phyloP scores from a whole-genome alignment of 2,329 filamentous ascomycete species.

The Colletotrichum siamense region DNA sequence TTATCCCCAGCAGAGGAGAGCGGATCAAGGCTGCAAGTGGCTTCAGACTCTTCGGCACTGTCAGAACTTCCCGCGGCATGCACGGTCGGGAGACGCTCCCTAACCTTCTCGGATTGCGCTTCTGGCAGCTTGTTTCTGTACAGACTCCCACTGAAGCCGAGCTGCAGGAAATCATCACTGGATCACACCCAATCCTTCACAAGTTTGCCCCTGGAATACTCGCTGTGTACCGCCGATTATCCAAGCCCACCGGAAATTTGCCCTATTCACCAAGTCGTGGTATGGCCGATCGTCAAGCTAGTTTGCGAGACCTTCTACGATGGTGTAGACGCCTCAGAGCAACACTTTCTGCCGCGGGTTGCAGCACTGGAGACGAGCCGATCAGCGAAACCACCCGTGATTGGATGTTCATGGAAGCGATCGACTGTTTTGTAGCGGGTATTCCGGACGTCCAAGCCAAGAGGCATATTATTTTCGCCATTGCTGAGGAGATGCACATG shows the following conservation, averaged over 20 bases:
- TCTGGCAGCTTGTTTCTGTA: conserved; percentile 84
- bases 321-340: conserved; percentile 82
- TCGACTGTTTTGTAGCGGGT: conserved; percentile 90
- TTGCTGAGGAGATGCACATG: conserved; percentile 88
- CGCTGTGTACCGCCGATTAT: conserved; percentile 61
- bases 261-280: conserved; percentile 49
- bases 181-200: conserved; percentile 72
- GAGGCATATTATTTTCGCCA: conserved; percentile 65
- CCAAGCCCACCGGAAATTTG: conserved; percentile 38
- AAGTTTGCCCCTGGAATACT: conserved; percentile 66
- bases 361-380: conserved; percentile 71
- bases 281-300: conserved; percentile 58
- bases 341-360: conserved; percentile 64
- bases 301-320: conserved; percentile 83
- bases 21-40: conserved; percentile 80
- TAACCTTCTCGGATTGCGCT: conserved; percentile 79
- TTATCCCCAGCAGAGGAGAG: conserved; percentile 89
- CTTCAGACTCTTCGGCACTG: conserved; percentile 91
- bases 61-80: conserved; percentile 76
- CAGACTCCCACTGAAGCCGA: conserved; percentile 71
- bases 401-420: conserved; percentile 89
- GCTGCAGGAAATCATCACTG: conserved; percentile 74
- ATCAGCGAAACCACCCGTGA: conserved; percentile 76
- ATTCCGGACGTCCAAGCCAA: conserved; percentile 71
- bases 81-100: conserved; percentile 72